Evolutionary conservation across 495 filamentous ascomycete genomes (phyloP), one percentile per base, ranked within the genome.

Genomic region (Extremus antarcticus): DNA sequence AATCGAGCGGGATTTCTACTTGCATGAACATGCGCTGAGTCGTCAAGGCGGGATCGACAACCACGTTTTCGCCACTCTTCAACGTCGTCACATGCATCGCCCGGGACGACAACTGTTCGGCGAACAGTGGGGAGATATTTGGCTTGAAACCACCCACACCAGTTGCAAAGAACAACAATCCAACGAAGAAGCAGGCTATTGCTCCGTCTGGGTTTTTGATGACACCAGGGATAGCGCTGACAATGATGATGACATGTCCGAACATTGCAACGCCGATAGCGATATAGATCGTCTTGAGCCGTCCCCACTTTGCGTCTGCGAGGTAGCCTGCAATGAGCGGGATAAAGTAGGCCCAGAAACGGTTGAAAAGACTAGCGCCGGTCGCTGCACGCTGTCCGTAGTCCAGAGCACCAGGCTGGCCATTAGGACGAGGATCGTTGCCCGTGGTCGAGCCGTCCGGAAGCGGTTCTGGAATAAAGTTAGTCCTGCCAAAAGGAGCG

Each of bases 121-220:
- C 85, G 60, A 90, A 77, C 40, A 84, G 74, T 7, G 80, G 80
- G 7, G 76, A 73, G 45, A 81, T 76, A 58, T 82, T 82, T 64
- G 83, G 81, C 69, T 91, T 91, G 70, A 91, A 83, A 70, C 83
- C 78, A 74, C 87, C 87, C 47, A 78, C 76, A 54, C 81, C 81
- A 32, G 84, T 47, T 17, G 78, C 72, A 7, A 84, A 74, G 53
- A 82, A 71, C 4, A 35, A 13, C 29, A 54, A 22, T 10, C 55
- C 55, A 22, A 54, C 41, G 51, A 39, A 17, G 25, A 54, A 54
- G 21, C 35, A 46, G 25, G 35, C 51, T 15, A 54, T 8, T 16
- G 51, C 51, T 17, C 11, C 16, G 19, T 54, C 21, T 2, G 35
- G 38, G 50, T 48, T 52, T 13, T 20, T 17, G 41, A 46, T 29